Evolutionary conservation across 2,329 filamentous ascomycete species (phyloP).

Genomic region (Lasiodiplodia theobromae): DNA sequence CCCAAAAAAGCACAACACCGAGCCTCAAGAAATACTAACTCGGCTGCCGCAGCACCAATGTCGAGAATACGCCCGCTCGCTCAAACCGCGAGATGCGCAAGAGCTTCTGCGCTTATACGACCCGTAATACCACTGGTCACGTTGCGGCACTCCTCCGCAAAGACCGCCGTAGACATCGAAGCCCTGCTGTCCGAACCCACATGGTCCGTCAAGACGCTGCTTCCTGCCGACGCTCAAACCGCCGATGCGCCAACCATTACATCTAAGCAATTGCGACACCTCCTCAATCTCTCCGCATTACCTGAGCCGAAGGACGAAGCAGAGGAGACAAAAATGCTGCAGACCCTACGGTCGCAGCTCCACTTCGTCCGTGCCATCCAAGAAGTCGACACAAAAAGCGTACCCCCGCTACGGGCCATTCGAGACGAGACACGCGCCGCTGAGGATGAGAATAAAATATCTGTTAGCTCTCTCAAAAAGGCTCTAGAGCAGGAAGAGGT

Average conservation of each 20-base stretch:
- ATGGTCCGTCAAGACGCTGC: slow-evolving; percentile 83
- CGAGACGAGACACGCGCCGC: slow-evolving; percentile 76
- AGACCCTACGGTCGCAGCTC: slow-evolving; percentile 80
- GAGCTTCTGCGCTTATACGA: not conserved
- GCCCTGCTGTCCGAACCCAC: slow-evolving; percentile 69
- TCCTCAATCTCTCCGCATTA: slow-evolving; percentile 88
- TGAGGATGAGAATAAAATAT: slow-evolving; percentile 64
- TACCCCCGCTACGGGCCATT: slow-evolving; percentile 78
- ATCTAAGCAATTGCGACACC: slow-evolving; percentile 75
- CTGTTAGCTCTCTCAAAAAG: slow-evolving; percentile 62
- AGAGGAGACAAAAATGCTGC: slow-evolving; percentile 75
- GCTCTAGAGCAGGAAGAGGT: slow-evolving; percentile 67
- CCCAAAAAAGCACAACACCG: not conserved
- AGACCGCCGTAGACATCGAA: slow-evolving; percentile 40
- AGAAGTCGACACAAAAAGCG: slow-evolving; percentile 73
- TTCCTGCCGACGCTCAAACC: slow-evolving; percentile 57
- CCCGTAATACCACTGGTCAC: not conserved
- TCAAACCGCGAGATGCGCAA: not conserved
- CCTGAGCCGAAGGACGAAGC: slow-evolving; percentile 69
- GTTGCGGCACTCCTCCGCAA: slow-evolving; percentile 3
- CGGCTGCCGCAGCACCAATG: slow-evolving; percentile 1
- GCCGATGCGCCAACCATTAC: slow-evolving; percentile 58
- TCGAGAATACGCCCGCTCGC: not conserved
- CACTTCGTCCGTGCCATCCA: slow-evolving; percentile 91
- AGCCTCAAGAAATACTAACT: not conserved